Base-by-base conservation (phyloP, 108 stramenopile species). In the Halocafeteria seosinensis region DNA sequence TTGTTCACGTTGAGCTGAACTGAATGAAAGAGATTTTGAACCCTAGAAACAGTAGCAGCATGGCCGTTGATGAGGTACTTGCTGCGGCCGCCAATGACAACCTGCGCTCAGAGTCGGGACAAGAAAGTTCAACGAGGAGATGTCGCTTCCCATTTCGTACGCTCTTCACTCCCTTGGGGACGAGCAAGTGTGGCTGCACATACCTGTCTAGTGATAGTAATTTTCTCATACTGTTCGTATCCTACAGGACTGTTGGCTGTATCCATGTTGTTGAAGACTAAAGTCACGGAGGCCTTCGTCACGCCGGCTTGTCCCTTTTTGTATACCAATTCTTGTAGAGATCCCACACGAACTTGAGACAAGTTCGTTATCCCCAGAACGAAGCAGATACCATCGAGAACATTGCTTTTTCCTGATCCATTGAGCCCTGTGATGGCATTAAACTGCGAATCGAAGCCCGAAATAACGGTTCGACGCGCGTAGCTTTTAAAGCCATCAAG, bases 1-100 rank as follows among this genome's bases (percentile, higher is more conserved):
- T 98, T 98, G 75, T 95, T 93, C 68, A 95, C 96, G 74, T 98
- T 98, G 50, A 98, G 82, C 76, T 98, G 96, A n/a, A 98, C 96
- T 11, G 90, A 90, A 79, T 95, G 96, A 74, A 98, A 98, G 1
- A 98, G 78, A 68, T 94, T 93, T 55, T 89, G 86, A 57, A 98
- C 96, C 73, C 92, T 87, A 1, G 81, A 77, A 9, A 89, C 91
- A 25, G 89, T 90, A 32, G 85, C 84, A 33, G 81, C 85, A 34
- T 82, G 74, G 24, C 96, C 96, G 76, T 98, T 95, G 76, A 98
- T 92, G 61, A 94, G 76, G 78, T 98, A 98, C 67, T 95, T 95
- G 79, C 85, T 89, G 71, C 91, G 91, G 25, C 94, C 96, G 30
- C 96, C 96, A 27, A 98, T 77, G 23, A 93, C 83, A 0, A 98